A percentile compares a stretch with the other conserved stretches of the same genome.
Conservation (phyloP, 768 basidiomycete genomes). For the Macrolepiota dolichaula region DNA sequence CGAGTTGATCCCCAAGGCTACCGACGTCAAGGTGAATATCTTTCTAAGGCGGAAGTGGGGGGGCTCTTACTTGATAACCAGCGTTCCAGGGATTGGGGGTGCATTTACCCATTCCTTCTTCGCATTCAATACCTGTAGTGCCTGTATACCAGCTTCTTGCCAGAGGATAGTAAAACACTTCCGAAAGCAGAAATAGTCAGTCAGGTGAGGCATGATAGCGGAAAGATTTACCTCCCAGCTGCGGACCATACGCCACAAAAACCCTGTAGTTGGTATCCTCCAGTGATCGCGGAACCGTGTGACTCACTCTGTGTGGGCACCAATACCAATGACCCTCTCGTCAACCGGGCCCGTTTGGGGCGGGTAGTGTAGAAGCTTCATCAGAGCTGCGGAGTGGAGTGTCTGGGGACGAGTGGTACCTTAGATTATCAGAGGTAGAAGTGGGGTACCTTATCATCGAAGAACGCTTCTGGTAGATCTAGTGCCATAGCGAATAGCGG, state of each 20-base stretch:
- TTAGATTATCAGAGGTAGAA: background rate
- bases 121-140: constrained; percentile 79
- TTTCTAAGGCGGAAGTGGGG: background rate
- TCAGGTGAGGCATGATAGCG: background rate
- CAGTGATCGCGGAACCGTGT: background rate
- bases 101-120: constrained; percentile 81
- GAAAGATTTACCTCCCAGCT: constrained; percentile 39
- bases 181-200: background rate
- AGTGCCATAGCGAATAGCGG: constrained; percentile 85
- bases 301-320: constrained; percentile 74
- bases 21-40: background rate
- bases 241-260: background rate
- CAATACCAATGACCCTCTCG: constrained; percentile 75
- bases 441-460: constrained; percentile 71
- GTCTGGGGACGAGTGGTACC: constrained; percentile 42
- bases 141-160: constrained; percentile 71
- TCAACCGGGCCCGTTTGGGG: constrained; percentile 60
- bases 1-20: constrained; percentile 83
- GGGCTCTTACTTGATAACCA: constrained; percentile 75
- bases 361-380: constrained; percentile 80
- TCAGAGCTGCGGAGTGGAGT: constrained; percentile 72
- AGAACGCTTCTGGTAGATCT: constrained; percentile 69
- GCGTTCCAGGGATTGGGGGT: constrained; percentile 70
- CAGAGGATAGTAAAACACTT: constrained; percentile 88
- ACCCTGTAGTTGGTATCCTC: background rate